A percentile compares a stretch with the other conserved stretches of the same genome.
Evolutionary conservation across 306 rosid species (phyloP).

Genomic region (Inga oerstediana): DNA sequence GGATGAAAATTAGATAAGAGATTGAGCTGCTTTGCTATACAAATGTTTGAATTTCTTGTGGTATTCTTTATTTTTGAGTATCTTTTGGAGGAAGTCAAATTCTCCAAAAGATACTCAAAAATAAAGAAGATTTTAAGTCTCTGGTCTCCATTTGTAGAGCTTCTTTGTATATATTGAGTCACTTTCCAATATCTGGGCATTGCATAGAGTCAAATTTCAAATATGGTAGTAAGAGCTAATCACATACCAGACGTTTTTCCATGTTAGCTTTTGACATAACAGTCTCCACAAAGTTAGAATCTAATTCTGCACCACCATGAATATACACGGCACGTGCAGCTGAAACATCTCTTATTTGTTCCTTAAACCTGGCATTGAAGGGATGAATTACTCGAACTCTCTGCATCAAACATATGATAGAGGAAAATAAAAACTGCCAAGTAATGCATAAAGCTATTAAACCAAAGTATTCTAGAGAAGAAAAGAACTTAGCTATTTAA

Average conservation of each 20-base stretch:
- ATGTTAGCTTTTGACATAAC: slow-evolving; percentile 76
- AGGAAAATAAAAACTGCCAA: slow-evolving; percentile 48
- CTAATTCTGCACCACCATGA: slow-evolving; percentile 56
- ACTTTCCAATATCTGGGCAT: slow-evolving; percentile 25
- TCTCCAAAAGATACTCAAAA: no score
- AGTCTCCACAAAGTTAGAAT: slow-evolving; percentile 65
- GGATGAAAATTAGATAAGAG: no score
- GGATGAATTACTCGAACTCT: slow-evolving; percentile 73
- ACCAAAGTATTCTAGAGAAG: slow-evolving; percentile 52
- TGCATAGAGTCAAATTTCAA: slow-evolving; percentile 24
- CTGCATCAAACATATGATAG: slow-evolving; percentile 69
- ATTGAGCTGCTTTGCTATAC: no score
- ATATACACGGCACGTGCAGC: slow-evolving; percentile 72
- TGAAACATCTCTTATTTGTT: slow-evolving; percentile 70
- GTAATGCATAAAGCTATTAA: slow-evolving; percentile 57
- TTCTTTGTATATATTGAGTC: no score
- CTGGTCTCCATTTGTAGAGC: no score
- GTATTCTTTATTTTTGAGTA: no score
- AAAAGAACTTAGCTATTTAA: slow-evolving; percentile 38
- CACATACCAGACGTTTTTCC: slow-evolving; percentile 87
- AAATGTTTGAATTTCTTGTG: no score
- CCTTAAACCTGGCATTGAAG: slow-evolving; percentile 88
- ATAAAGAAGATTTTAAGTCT: no score
- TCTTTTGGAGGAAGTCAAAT: no score
- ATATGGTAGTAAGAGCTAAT: slow-evolving; percentile 28